Base-by-base conservation (phyloP, 1,284 basidiomycete genomes). In the Thelephora terrestris region DNA sequence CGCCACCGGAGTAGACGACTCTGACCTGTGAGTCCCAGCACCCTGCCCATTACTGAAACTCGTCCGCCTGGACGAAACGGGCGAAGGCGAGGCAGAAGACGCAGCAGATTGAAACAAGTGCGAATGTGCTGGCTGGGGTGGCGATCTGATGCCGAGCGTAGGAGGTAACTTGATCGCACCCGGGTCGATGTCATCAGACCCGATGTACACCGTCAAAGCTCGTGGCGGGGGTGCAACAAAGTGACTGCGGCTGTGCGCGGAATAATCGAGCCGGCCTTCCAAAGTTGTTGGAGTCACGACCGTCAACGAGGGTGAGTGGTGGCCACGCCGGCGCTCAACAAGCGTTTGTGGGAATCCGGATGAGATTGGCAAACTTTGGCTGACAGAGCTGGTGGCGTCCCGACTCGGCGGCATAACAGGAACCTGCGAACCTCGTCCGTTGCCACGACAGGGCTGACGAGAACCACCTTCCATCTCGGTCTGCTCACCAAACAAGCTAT, bases 161-260 rank as follows among this genome's bases (percentile, higher is more conserved):
- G 82, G 79, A 14, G 85, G 85, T 2, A 88, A 63, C 12, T 70
- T 57, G 46, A 88, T 78, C 14, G 68, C 59, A 39, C 71, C 68
- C 21, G 75, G 63, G 52, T 76, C 72, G 7, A 12, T 32, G 21
- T 71, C 65, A 6, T 71, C 69, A 21, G 77, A 75, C 50, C 74
- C 79, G 38, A 85, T 70, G 55, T 79, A 84, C 63, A 85, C 80
- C 2, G 84, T 87, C 25, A 88, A 58, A 3, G 84, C 82, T 37
- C 81, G 71, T 7, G 85, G 82, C n/a, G 85, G 71, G 24, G 76
- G 79, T 0, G 83, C 67, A 47, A 86, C 63, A 37, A 85, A 71
- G 37, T 73, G 63, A 25, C 69, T 69, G 35, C 81, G 73, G 38
- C 69, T 66, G 46, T 73, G 73, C 38, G 64, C 66, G 0, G 76